Percentiles rank a stretch among this genome's conserved stretches.
These are phyloP conservation scores for Bremia lactucae DNA, from an alignment of 352 stramenopile species.

Conservation along the genomic window DNA sequence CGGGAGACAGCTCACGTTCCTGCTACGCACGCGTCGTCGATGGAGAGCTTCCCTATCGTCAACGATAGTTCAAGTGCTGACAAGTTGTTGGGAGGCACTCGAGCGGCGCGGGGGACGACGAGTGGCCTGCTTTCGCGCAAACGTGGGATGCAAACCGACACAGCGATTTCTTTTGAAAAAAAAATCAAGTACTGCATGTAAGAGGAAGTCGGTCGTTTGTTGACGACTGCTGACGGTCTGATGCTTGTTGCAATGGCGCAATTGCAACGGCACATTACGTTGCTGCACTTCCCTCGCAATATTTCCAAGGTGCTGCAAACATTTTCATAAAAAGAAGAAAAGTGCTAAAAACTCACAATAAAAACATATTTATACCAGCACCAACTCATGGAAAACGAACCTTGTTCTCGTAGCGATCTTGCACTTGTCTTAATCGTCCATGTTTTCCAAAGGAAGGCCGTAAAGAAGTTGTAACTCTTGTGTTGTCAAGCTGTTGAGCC, in stretches of 20 bases:
- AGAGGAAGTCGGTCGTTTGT: too few relatives aligned
- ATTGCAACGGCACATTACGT: too few relatives aligned
- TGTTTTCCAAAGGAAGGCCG: too few relatives aligned
- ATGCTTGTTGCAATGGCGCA: too few relatives aligned
- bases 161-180: constrained; percentile 43
- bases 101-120: constrained; percentile 15
- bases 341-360: constrained; percentile 39
- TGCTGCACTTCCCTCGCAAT: too few relatives aligned
- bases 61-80: constrained; percentile 73
- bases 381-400: constrained; percentile 8
- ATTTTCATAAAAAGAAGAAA: constrained; percentile 64
- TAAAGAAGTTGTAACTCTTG: too few relatives aligned
- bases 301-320: constrained; percentile 19
- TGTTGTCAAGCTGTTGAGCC: too few relatives aligned
- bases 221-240: too few relatives aligned
- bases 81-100: constrained; percentile 45
- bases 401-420: neutral
- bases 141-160: constrained; percentile 35
- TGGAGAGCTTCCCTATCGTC: constrained; percentile 46
- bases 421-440: neutral
- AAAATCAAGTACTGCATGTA: constrained; percentile 58
- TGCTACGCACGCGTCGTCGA: constrained; percentile 23
- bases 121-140: constrained; percentile 29
- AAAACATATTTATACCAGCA: constrained; percentile 47
- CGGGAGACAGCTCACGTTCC: constrained; percentile 36